Evolutionary conservation across 306 rosid genomes (phyloP), one percentile per base, ranked within the genome.

Genomic region (Psophocarpus tetragonolobus): DNA sequence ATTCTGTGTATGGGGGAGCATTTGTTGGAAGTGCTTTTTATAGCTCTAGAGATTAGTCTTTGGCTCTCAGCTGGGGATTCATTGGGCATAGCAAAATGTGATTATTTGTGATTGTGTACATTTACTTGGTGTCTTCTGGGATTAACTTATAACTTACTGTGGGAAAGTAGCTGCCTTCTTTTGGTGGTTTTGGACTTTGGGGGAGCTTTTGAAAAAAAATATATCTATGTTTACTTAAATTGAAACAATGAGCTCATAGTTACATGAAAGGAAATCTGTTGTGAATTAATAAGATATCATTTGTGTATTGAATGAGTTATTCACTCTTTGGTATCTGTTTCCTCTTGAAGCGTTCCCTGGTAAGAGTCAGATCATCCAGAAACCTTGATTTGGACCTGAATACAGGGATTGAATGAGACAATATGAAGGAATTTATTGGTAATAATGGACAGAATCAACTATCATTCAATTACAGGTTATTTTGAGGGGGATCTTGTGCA

Each of bases 321-420:
- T 75, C 32, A 75, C 26, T 64, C 53, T 26, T 62, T 24, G 60
- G 23, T 70, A 45, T 58, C 47, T 61, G 70, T 74, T 74, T 79
- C 32, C 45, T 79, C 32, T 48, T 74, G 84, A 79, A 61, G 66
- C 68, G 42, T 72, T 66, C 53, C 35, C 38, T 62, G 33, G 74
- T 68, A 64, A 32, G 84, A 53, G 68, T 17, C n/a, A 17, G 66
- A 74, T 65, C 42, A 50, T 51, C 17, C 39, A 32, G 73, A 51
- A 73, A 63, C 67, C 81, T 80, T 76, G 80, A 71, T 80, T 66
- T 80, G 80, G 68, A 75, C 44, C 72, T 67, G 68, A 67, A 14
- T 75, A 63, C 63, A 58, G 68, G 77, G 68, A 64, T 54, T 17
- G 38, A 69, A 75, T 39, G 42, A 68, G 71, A 71, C 42, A 80